Base-by-base conservation (phyloP, 495 filamentous ascomycete species). In the Pseudomonodictys pantanalensis region DNA sequence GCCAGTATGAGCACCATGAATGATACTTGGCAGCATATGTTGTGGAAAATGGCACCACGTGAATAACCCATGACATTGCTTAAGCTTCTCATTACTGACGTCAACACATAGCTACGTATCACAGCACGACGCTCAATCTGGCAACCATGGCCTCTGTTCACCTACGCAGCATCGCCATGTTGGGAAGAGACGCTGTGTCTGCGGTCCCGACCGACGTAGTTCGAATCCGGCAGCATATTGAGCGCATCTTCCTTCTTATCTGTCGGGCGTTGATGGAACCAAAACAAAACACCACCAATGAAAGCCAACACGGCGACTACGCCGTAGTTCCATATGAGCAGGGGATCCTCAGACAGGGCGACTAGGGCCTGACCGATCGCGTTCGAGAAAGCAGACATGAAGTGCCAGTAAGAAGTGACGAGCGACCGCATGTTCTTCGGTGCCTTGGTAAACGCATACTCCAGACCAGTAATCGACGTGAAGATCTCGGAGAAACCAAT, bases 391-490 rank as follows among this genome's bases (percentile, higher is more conserved):
- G 88, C 88, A 41, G 79, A 84, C 73, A 81, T 84, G 72, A 90
- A 87, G 39, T 89, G 78, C 26, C 79, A 79, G 38, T 90, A 72
- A 4, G 84, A 80, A 64, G 83, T 83, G 22, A 91, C 84, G 30
- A 90, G 78, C 10, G 84, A 86, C 9, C 86, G 79, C 86, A 92
- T 89, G 71, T 86, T 89, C 59, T 76, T 79, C 6, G 89, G 89
- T 0, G 89, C 88, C 73, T 92, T 90, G 65, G 83, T 87, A 69
- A 84, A 91, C 4, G 88, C 89, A 57, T 91, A 90, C 64, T 85
- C 82, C 24, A 65, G 68, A 42, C 59, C 71, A 60, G 60, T 71
- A 63, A 88, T 79, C 46, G 78, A 83, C 0, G 85, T 84, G 58
- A 89, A 79, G 59, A 89, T 87, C 72, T 89, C 87, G n/a, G 83